Percentiles rank a stretch among this genome's conserved stretches.
phyloP scores from a whole-genome alignment of 108 stramenopile genomes.

The Pelagomonas calceolata region DNA sequence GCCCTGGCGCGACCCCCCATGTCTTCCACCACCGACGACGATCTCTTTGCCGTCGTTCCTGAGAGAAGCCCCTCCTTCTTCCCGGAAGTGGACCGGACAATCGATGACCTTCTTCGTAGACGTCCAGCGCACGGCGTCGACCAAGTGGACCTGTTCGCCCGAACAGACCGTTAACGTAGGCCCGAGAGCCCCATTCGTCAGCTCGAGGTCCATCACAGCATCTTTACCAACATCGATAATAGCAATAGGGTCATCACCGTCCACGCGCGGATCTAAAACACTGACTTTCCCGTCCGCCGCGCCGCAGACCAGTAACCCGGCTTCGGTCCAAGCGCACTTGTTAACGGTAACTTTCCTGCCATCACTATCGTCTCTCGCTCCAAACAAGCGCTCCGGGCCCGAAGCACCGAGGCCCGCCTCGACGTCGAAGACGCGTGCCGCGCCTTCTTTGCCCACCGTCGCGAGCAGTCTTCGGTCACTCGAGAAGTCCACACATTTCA shows the following conservation, averaged over 20 bases:
- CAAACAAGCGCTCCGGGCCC: slow-evolving; percentile 15
- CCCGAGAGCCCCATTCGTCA: slow-evolving; percentile 33
- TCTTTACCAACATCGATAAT: slow-evolving; percentile 28
- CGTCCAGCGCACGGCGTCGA: slow-evolving; percentile 36
- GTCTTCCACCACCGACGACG: slow-evolving; percentile 63
- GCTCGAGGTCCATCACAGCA: slow-evolving; percentile 78
- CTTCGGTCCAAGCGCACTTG: background rate
- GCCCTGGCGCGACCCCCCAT: background rate
- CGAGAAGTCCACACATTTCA: slow-evolving; percentile 85
- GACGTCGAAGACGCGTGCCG: slow-evolving; percentile 71
- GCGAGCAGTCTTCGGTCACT: slow-evolving; percentile 59
- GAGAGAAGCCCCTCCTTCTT: slow-evolving; percentile 85
- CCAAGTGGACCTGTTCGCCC: slow-evolving; percentile 71
- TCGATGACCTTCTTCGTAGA: slow-evolving; percentile 22
- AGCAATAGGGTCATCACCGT: slow-evolving; percentile 15
- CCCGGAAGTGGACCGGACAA: slow-evolving; percentile 78
- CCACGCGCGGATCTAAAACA: background rate
- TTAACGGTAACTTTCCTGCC: background rate
- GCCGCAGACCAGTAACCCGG: background rate
- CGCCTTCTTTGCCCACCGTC: slow-evolving; percentile 87
- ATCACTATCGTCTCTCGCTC: slow-evolving; percentile 14
- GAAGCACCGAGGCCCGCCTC: background rate
- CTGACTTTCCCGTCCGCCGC: background rate
- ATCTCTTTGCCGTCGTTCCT: slow-evolving; percentile 74
- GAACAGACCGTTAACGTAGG: slow-evolving; percentile 68